These are phyloP conservation scores for Colletotrichum sp. DNA, from an alignment of 2,329 filamentous ascomycete genomes.

Conservation along the genomic window DNA sequence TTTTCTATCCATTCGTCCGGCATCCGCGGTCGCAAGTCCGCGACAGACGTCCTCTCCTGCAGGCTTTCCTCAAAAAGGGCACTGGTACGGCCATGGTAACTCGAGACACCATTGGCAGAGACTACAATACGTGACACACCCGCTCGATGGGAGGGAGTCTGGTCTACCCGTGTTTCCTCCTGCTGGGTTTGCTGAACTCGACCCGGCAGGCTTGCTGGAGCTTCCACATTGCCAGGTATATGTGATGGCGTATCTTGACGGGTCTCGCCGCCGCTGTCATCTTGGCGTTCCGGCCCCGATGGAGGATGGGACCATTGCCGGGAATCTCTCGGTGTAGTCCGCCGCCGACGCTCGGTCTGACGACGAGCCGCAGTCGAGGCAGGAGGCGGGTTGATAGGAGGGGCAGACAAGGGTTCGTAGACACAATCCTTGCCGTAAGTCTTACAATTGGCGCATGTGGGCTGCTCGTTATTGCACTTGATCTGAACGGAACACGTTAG, in stretches of 20 bases:
- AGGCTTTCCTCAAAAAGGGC: slow-evolving; percentile 48
- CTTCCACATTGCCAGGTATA: neutral
- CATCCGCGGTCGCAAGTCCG: slow-evolving; percentile 27
- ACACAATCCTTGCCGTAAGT: slow-evolving; percentile 48
- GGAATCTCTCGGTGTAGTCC: neutral
- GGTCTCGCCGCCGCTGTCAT: neutral
- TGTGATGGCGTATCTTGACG: neutral
- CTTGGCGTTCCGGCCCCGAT: neutral
- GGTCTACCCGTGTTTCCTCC: neutral
- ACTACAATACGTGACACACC: slow-evolving; percentile 41
- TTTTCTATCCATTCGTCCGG: slow-evolving; percentile 47
- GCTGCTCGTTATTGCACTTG: slow-evolving; percentile 52
- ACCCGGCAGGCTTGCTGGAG: neutral
- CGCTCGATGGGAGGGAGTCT: slow-evolving; percentile 12
- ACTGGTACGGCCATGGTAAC: slow-evolving; percentile 55
- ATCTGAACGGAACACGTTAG: slow-evolving; percentile 37
- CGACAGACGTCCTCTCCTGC: slow-evolving; percentile 20
- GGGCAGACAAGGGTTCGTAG: slow-evolving; percentile 39
- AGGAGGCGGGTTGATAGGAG: neutral
- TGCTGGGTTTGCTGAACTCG: neutral
- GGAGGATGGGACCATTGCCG: neutral
- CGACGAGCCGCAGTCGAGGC: neutral
- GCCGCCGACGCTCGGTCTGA: neutral
- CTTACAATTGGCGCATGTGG: slow-evolving; percentile 50
- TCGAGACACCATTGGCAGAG: slow-evolving; percentile 44